These are phyloP conservation scores for Colletotrichum musicola DNA, from an alignment of 2,329 filamentous ascomycete species.

Conservation along the genomic window DNA sequence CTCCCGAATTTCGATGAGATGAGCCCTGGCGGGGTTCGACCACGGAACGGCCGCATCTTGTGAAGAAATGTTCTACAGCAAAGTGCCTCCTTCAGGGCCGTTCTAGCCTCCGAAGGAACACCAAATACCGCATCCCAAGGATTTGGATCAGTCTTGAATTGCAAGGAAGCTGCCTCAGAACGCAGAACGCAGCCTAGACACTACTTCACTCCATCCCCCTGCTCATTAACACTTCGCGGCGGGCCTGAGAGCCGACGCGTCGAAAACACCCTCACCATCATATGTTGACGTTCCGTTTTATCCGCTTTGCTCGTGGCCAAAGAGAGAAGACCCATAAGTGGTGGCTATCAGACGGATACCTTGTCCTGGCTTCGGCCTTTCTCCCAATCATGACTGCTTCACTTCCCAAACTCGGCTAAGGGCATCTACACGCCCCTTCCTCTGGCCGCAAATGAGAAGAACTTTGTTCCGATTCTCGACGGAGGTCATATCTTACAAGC, in stretches of 20 bases:
- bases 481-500: neutral
- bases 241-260: too few relatives aligned
- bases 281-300: too few relatives aligned
- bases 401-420: slow-evolving; percentile 1
- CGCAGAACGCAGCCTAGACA: neutral
- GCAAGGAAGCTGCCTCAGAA: slow-evolving; percentile 2
- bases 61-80: slow-evolving; percentile 3
- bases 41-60: neutral
- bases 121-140: slow-evolving; percentile 18
- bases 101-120: neutral
- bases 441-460: slow-evolving; percentile 1
- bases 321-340: too few relatives aligned
- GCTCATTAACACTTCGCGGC: too few relatives aligned
- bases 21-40: neutral
- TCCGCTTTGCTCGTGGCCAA: too few relatives aligned
- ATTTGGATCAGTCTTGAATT: slow-evolving; percentile 2
- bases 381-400: slow-evolving; percentile 1
- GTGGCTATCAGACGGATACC: too few relatives aligned
- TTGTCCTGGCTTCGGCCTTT: neutral
- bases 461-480: neutral
- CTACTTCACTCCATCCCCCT: neutral
- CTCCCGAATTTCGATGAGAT: slow-evolving; percentile 12
- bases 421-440: neutral
- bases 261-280: too few relatives aligned
- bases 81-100: neutral